These are phyloP conservation scores for Apiotrichum porosum DNA, from an alignment of 1,284 basidiomycete species.

Conservation along the genomic window DNA sequence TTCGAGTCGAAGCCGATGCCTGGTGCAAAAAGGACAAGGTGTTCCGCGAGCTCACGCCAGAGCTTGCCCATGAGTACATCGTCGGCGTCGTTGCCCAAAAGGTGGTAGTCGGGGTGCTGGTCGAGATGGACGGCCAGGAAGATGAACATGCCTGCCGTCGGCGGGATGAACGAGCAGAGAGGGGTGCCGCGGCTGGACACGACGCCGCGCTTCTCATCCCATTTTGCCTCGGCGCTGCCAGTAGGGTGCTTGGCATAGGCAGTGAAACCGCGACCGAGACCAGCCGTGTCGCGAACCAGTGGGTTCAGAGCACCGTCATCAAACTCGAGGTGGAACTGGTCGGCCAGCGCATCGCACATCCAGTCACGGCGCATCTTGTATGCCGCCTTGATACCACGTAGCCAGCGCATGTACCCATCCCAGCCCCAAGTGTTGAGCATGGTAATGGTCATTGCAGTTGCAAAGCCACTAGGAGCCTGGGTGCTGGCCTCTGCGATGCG, in stretches of 20 bases:
- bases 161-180: constrained; percentile 65
- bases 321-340: constrained; percentile 46
- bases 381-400: constrained; percentile 55
- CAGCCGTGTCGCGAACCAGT: constrained; percentile 17
- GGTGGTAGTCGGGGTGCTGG: constrained; percentile 55
- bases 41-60: constrained; percentile 43
- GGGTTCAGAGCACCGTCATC: constrained; percentile 17
- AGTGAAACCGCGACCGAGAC: constrained; percentile 11
- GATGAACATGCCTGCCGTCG: constrained; percentile 53
- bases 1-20: constrained; percentile 42
- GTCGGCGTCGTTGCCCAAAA: constrained; percentile 34
- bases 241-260: constrained; percentile 18
- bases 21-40: constrained; percentile 46
- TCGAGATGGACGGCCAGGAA: constrained; percentile 64
- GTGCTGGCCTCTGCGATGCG: constrained; percentile 67
- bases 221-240: constrained; percentile 7
- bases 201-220: constrained; percentile 52
- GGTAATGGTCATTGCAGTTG: constrained; percentile 57
- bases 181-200: constrained; percentile 15
- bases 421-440: constrained; percentile 63
- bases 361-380: constrained; percentile 48
- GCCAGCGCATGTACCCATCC: constrained; percentile 71
- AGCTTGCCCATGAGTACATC: constrained; percentile 34
- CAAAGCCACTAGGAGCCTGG: constrained; percentile 69
- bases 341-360: constrained; percentile 46